A percentile compares a stretch with the other conserved stretches of the same genome.
Evolutionary conservation across 352 stramenopile species (phyloP).

Genomic region (Pythium utonaiense): DNA sequence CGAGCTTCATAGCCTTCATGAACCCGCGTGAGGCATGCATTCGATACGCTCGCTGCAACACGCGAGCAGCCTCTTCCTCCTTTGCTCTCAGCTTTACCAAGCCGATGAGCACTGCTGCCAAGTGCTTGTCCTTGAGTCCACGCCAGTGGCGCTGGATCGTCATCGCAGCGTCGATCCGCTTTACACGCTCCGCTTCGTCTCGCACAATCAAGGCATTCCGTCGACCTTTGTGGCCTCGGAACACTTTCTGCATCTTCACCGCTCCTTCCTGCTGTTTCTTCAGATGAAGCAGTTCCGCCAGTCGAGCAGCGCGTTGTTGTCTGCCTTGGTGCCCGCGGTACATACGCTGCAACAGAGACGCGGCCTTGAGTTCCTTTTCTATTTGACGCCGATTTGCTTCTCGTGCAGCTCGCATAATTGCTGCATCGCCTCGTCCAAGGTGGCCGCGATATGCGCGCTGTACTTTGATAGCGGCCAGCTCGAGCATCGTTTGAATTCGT

Average conservation of each 20-base stretch:
- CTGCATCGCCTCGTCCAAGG: slow-evolving; percentile 41
- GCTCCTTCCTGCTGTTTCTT: slow-evolving; percentile 48
- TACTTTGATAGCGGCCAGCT: slow-evolving; percentile 63
- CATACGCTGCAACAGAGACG: slow-evolving; percentile 67
- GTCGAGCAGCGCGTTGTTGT: slow-evolving; percentile 33
- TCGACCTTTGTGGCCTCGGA: slow-evolving; percentile 52
- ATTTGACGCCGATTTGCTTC: slow-evolving; percentile 41
- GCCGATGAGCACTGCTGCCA: slow-evolving; percentile 63
- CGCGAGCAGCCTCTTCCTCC: slow-evolving; percentile 54
- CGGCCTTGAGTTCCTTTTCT: slow-evolving; percentile 41
- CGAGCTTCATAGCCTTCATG: slow-evolving; percentile 52
- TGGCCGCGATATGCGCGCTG: slow-evolving; percentile 72
- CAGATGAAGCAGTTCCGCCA: slow-evolving; percentile 48
- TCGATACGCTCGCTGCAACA: slow-evolving; percentile 62
- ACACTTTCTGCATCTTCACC: slow-evolving; percentile 63
- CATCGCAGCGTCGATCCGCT: slow-evolving; percentile 46
- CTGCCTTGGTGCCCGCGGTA: slow-evolving; percentile 69
- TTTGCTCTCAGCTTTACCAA: slow-evolving; percentile 58
- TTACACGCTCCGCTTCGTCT: slow-evolving; percentile 34
- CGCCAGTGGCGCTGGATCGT: slow-evolving; percentile 81
- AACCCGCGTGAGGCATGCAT: slow-evolving; percentile 58
- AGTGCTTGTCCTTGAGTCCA: slow-evolving; percentile 70
- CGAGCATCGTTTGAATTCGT: slow-evolving; percentile 48
- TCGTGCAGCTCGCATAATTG: slow-evolving; percentile 42
- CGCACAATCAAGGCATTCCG: slow-evolving; percentile 38